Base-by-base conservation (phyloP, 352 stramenopile species). In the Globisporangium solare region DNA sequence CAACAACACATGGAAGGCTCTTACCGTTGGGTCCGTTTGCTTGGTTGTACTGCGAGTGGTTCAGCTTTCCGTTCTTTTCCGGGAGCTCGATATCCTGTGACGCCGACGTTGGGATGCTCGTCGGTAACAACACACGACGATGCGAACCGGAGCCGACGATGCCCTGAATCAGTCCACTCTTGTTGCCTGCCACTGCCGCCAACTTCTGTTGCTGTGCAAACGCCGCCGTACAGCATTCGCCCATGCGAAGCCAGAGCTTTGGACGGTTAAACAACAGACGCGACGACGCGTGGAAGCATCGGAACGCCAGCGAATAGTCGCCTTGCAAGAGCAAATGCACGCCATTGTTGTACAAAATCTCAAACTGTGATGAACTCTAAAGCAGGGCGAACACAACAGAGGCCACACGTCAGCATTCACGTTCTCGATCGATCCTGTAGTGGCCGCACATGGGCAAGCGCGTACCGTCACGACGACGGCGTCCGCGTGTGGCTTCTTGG, bases 311-410 rank as follows among this genome's bases (percentile, higher is more conserved):
- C 41, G 73, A 60, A 48, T 86, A 92, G 42, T 95, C 74, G 18
- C 84, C 84, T 58, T 92, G 80, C 46, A 96, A 66, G 51, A 97
- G 64, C 43, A 97, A 64, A 47, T 97, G 89, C 35, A 97, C 58
- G 5, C 88, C 90, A 54, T 96, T 94, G 76, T 97, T 97, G 80
- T 97, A 97, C 69, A 96, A 73, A 49, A 97, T 89, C 70, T 95
- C 86, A 61, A 80, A 77, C 62, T 93, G 83, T n/a, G 66, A 79
- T 24, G 83, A 93, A 39, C 65, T 89, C 65, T 89, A 35, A 10
- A 35, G 7, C 27, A 35, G 27, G 27, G 51, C 18, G 45, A n/a
- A 20, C 1, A 50, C 18, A 58, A 0, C 20, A 41, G 13, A 39
- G 4, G 24, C 18, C 6, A 54, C 27, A 13, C 51, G 11, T 18